Evolutionary conservation across 495 filamentous ascomycete genomes (phyloP), one percentile per base, ranked within the genome.

Genomic region (Oidiodendron maius): DNA sequence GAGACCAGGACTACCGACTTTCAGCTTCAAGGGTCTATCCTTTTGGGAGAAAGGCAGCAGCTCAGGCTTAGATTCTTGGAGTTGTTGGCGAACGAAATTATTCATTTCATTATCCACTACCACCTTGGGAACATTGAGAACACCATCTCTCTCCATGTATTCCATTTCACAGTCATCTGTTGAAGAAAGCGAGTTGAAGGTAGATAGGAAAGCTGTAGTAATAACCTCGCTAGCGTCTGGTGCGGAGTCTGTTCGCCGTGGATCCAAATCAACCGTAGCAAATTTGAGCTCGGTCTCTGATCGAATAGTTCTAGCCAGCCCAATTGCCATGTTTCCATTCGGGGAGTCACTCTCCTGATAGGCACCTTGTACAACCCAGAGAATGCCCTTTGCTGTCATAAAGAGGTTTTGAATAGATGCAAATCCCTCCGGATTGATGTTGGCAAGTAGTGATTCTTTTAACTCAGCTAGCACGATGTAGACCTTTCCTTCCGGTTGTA

Each of bases 391-490:
- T 1, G 68, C 45, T 20, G 21, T 22, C 13, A 58, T 60, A 34
- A 77, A 51, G 4, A 72, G 63, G 4, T 55, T 53, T 22, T 66
- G 55, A 37, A 78, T 52, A 30, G 60, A 46, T 24, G 62, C 57
- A 17, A 71, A 59, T 9, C 58, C 54, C 3, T 32, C 9, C 8
- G 58, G 37, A 26, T 45, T 40, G 25, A 61, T 42, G 50, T 65
- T 24, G 8, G 40, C 37, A 20, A 55, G 22, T 13, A 57, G 3
- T 18, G 53, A 42, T 15, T 52, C 20, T 2, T 49, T 20, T 8
- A 57, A 37, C 24, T 59, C 56, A 4, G 49, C 24, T 8, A 59
- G n/a, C n/a, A 56, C 39, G 17, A 59, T 38, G 25, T 66, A 70
- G 37, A 53, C 22, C 38, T 58, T 53, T 5, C 41, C 46, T 3